Evolutionary conservation across 768 basidiomycete species (phyloP).

Genomic region (Suillus plorans): DNA sequence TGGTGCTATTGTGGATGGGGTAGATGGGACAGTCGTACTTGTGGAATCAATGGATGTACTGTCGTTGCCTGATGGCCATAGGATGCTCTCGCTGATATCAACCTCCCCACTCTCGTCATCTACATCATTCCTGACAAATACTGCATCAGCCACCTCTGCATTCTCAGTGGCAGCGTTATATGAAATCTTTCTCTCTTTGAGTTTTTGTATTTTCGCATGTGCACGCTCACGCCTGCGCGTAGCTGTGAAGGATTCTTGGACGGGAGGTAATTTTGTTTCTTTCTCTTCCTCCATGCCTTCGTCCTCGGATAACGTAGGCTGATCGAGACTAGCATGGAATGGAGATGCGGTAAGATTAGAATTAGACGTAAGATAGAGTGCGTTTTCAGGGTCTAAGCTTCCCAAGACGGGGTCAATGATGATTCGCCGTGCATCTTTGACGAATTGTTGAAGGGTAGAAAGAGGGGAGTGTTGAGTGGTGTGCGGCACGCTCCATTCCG

Average conservation of each 20-base stretch:
- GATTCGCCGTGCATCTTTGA: constrained; percentile 47
- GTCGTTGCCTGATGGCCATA: constrained; percentile 16
- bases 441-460: constrained; percentile 58
- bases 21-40: constrained; percentile 4
- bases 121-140: constrained; percentile 55
- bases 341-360: constrained; percentile 26
- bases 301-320: constrained; percentile 33
- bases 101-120: constrained; percentile 64
- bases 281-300: constrained; percentile 22
- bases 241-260: constrained; percentile 18
- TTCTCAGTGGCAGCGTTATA: constrained; percentile 32
- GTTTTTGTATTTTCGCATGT: constrained; percentile 51
- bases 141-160: constrained; percentile 35
- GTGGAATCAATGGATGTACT: constrained; percentile 6
- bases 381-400: constrained; percentile 16
- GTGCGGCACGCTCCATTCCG: constrained; percentile 39
- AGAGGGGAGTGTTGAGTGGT: constrained; percentile 42
- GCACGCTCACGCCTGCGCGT: constrained; percentile 40
- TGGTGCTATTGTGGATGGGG: constrained; percentile 2
- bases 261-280: constrained; percentile 4
- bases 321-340: constrained; percentile 17
- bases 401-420: constrained; percentile 49
- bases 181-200: constrained; percentile 53
- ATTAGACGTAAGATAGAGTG: constrained; percentile 27
- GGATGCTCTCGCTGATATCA: constrained; percentile 44